These are phyloP conservation scores for Collybia sp. DNA, from an alignment of 768 basidiomycete species.

Conservation along the genomic window DNA sequence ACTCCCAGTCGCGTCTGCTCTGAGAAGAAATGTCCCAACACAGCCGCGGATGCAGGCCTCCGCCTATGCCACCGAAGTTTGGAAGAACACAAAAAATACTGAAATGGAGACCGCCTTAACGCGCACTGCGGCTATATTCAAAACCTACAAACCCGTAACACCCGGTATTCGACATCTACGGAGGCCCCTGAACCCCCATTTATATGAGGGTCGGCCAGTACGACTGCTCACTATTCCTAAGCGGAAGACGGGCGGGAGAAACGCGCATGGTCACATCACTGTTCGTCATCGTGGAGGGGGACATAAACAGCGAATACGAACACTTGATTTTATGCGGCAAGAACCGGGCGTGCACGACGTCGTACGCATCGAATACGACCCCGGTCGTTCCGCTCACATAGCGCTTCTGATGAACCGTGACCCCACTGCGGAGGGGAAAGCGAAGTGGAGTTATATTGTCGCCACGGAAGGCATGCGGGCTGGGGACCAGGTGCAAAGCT, in stretches of 20 bases:
- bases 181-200: slow-evolving; percentile 75
- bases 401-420: slow-evolving; percentile 75
- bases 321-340: slow-evolving; percentile 80
- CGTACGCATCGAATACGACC: slow-evolving; percentile 95
- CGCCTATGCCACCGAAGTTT: slow-evolving; percentile 34
- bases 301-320: slow-evolving; percentile 79
- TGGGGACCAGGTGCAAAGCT: slow-evolving; percentile 85
- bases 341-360: slow-evolving; percentile 84
- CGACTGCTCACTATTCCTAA: slow-evolving; percentile 77
- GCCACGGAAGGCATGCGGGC: slow-evolving; percentile 87
- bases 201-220: slow-evolving; percentile 84
- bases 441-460: slow-evolving; percentile 86
- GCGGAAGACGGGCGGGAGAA: slow-evolving; percentile 85
- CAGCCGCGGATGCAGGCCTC: slow-evolving; percentile 9
- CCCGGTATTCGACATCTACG: slow-evolving; percentile 85
- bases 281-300: slow-evolving; percentile 90
- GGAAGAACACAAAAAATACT: slow-evolving; percentile 27
- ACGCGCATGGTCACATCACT: slow-evolving; percentile 78
- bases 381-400: slow-evolving; percentile 90
- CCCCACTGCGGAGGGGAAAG: slow-evolving; percentile 41
- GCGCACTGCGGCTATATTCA: slow-evolving; percentile 59
- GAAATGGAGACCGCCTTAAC: slow-evolving; percentile 40
- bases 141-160: slow-evolving; percentile 86
- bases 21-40: slow-evolving; percentile 4
- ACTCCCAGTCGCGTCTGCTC: slow-evolving; percentile 12